phyloP scores from a whole-genome alignment of 257 asterid genomes.

The Solanum raphanifolium region DNA sequence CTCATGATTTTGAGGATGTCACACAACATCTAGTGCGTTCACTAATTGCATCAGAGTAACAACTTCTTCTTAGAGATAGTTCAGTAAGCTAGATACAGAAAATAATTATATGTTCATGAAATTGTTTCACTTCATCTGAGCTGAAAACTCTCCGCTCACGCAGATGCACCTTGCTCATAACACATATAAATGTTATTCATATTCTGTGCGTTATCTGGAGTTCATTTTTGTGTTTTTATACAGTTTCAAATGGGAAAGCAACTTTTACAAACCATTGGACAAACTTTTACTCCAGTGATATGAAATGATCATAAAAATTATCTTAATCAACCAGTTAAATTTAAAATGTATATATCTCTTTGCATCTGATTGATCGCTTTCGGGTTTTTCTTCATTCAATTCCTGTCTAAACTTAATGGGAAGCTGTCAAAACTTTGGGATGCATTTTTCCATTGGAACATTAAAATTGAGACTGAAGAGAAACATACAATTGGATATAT shows the following conservation, averaged over 20 bases:
- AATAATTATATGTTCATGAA: not conserved
- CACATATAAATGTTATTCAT: not conserved
- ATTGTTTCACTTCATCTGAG: not conserved
- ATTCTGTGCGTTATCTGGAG: not conserved
- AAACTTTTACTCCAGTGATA: not conserved
- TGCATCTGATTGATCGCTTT: not conserved
- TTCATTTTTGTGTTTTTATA: not conserved
- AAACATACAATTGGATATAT: not conserved
- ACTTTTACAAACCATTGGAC: not conserved
- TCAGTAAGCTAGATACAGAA: not conserved
- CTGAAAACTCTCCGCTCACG: not conserved
- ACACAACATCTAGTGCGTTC: not conserved
- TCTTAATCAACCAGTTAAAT: not conserved
- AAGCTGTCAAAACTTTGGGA: not conserved
- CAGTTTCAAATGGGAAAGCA: not conserved
- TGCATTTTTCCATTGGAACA: not conserved
- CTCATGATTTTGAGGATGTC: not conserved
- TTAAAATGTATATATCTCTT: not conserved
- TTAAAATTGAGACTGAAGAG: not conserved
- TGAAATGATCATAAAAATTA: not conserved
- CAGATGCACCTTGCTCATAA: not conserved
- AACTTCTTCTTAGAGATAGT: not conserved
- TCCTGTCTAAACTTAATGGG: not conserved
- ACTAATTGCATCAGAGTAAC: not conserved
- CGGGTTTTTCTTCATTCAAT: not conserved